Percentiles rank a stretch among this genome's conserved stretches.
phyloP scores from a whole-genome alignment of 257 asterid genomes.

The Solanum piurae region DNA sequence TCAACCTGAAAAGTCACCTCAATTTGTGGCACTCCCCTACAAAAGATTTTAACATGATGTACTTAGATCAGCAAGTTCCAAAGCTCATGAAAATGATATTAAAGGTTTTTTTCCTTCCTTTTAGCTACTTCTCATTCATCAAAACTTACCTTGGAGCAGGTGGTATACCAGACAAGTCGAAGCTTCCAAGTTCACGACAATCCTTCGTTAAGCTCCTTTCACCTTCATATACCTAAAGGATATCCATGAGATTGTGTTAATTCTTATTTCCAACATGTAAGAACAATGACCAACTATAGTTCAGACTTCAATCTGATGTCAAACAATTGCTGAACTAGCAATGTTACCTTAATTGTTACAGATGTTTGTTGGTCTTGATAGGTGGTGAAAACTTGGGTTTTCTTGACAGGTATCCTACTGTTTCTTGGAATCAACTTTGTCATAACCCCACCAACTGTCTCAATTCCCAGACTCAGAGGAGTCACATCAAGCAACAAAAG shows the following conservation, averaged over 20 bases:
- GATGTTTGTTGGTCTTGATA: constrained; percentile 15
- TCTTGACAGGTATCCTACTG: constrained; percentile 10
- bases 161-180: constrained; percentile 15
- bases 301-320: neutral
- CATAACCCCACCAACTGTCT: constrained; percentile 22
- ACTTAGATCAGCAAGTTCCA: neutral
- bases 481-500: constrained; percentile 8
- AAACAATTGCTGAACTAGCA: neutral
- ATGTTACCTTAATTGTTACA: constrained; percentile 12
- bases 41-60: neutral
- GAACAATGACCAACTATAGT: neutral
- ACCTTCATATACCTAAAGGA: constrained; percentile 11
- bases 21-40: constrained; percentile 11
- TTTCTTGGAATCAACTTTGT: constrained; percentile 21
- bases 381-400: constrained; percentile 17
- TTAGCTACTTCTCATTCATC: neutral
- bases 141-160: constrained; percentile 14
- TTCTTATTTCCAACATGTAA: neutral
- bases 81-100: neutral
- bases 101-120: neutral
- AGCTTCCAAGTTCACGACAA: constrained; percentile 14
- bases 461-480: constrained; percentile 16
- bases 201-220: constrained; percentile 17
- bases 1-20: constrained; percentile 14
- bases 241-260: neutral